Conservation (phyloP, 2,329 filamentous ascomycete species). For the Rhynchosporium graminicola region DNA sequence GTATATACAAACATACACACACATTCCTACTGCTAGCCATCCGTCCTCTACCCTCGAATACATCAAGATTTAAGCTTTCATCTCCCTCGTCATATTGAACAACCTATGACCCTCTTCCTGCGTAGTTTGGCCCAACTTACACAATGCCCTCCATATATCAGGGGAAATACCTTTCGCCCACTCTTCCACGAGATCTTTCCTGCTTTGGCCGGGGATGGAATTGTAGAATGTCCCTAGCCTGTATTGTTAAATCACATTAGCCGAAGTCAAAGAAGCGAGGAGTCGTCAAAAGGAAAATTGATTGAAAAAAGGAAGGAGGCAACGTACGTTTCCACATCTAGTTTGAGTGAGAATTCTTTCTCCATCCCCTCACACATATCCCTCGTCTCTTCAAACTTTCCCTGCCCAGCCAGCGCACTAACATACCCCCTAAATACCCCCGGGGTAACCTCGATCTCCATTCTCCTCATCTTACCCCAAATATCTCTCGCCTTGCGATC, state of each 20-base stretch:
- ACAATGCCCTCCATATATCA: slow-evolving; percentile 66
- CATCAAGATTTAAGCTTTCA: slow-evolving; percentile 31
- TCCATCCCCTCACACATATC: slow-evolving; percentile 67
- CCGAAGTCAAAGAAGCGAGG: neutral
- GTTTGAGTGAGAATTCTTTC: slow-evolving; percentile 63
- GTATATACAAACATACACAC: no score
- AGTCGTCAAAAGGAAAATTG: neutral
- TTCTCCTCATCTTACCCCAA: slow-evolving; percentile 68
- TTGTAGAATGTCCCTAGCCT: slow-evolving; percentile 79
- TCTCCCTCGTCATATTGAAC: slow-evolving; percentile 35
- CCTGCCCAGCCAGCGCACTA: slow-evolving; percentile 73
- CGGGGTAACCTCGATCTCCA: slow-evolving; percentile 78
- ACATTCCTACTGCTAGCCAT: no score
- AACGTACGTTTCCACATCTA: slow-evolving; percentile 72
- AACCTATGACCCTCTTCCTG: slow-evolving; percentile 35
- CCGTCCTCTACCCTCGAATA: neutral
- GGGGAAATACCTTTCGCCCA: slow-evolving; percentile 74
- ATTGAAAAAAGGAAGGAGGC: neutral
- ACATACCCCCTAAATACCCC: slow-evolving; percentile 76
- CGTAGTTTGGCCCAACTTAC: slow-evolving; percentile 33
- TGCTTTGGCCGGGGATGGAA: slow-evolving; percentile 62
- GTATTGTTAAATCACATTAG: slow-evolving; percentile 18
- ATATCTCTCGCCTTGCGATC: slow-evolving; percentile 64
- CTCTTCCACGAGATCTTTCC: slow-evolving; percentile 69
- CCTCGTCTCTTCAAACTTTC: slow-evolving; percentile 67